A percentile compares a stretch with the other conserved stretches of the same genome.
Conservation (phyloP, 2,329 filamentous ascomycete genomes). For the Magnaporthales sp. region DNA sequence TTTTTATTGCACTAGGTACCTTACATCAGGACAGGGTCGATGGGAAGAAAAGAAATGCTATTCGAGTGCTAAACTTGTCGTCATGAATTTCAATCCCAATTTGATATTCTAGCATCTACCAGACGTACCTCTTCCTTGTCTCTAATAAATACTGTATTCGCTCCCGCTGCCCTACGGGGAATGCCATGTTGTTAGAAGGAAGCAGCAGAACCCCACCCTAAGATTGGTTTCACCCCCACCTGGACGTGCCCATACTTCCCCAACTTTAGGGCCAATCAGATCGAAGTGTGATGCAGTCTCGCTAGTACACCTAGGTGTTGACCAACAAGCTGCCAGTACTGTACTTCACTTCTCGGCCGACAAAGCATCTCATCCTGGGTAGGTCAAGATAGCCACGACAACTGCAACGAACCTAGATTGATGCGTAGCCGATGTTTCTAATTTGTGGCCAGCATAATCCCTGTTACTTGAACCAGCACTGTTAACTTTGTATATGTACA, state of each 20-base stretch:
- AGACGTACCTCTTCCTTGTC: background rate
- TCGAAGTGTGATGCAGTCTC: background rate
- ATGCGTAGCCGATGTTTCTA: background rate
- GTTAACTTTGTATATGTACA: background rate
- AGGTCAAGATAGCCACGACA: background rate
- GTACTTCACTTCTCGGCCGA: background rate
- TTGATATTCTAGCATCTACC: background rate
- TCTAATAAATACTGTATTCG: background rate
- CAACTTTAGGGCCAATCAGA: background rate
- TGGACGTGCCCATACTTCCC: background rate
- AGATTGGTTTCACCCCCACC: background rate
- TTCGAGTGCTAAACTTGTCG: background rate
- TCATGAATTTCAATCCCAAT: background rate
- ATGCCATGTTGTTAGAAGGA: background rate
- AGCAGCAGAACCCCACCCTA: background rate
- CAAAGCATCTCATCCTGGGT: background rate
- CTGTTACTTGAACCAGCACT: background rate
- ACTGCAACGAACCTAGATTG: background rate
- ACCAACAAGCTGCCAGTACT: background rate
- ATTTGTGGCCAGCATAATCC: background rate
- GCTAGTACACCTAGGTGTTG: background rate
- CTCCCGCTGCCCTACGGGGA: background rate
- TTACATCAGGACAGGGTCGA: background rate
- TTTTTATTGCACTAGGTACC: background rate
- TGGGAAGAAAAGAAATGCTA: background rate